Conservation (phyloP, 805 yeast genomes). For the Zygosaccharomyces kombuchaensis region DNA sequence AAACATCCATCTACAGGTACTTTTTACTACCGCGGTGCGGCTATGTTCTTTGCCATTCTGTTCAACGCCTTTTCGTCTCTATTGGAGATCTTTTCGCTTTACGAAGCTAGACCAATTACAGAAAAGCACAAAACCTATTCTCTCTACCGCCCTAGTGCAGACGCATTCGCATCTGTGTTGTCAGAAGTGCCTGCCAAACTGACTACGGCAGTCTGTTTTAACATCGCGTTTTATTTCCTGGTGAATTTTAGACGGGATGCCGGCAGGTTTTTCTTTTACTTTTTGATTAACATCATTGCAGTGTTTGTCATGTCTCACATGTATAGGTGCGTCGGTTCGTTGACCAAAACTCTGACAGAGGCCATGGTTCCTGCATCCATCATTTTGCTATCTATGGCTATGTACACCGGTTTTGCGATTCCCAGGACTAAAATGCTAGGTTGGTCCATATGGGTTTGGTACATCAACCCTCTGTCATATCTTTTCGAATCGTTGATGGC, state of each 20-base stretch:
- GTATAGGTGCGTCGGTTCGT: constrained; percentile 51
- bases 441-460: constrained; percentile 67
- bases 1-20: constrained; percentile 38
- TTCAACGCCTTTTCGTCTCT: constrained; percentile 60
- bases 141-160: constrained; percentile 56
- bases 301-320: constrained; percentile 52
- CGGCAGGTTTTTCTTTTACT: constrained; percentile 52
- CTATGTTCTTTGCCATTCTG: constrained; percentile 62
- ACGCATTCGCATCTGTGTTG: constrained; percentile 49
- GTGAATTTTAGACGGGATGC: constrained; percentile 49
- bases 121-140: constrained; percentile 57
- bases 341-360: constrained; percentile 43
- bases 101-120: constrained; percentile 52
- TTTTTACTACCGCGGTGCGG: constrained; percentile 55
- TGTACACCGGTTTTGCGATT: constrained; percentile 55
- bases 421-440: constrained; percentile 55
- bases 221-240: constrained; percentile 49
- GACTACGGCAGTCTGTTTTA: constrained; percentile 43
- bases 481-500: constrained; percentile 54
- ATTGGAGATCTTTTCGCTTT: constrained; percentile 52
- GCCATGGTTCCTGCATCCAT: constrained; percentile 58
- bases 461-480: constrained; percentile 54
- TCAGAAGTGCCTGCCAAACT: constrained; percentile 50
- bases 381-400: constrained; percentile 44
- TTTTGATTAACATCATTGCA: constrained; percentile 40